Evolutionary conservation across 352 stramenopile genomes (phyloP).

Genomic region (Pythium monospermum): DNA sequence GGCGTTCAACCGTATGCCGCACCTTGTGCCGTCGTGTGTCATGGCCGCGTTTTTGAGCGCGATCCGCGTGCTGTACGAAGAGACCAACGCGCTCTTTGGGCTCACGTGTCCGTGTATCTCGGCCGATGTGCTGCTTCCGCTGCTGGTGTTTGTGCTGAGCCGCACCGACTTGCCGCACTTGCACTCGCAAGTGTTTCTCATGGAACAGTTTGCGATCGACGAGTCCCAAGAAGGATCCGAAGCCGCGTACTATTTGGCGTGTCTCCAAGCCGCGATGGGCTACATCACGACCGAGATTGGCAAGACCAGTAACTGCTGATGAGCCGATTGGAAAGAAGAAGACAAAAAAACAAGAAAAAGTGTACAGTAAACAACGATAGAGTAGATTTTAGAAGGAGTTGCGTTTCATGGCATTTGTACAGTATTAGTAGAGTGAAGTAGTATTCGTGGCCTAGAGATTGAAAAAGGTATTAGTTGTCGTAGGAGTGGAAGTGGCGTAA

Average conservation of each 20-base stretch:
- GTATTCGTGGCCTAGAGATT: no score
- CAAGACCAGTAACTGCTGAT: slow-evolving; percentile 6
- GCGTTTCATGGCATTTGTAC: neutral
- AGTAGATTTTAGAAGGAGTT: neutral
- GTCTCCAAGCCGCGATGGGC: slow-evolving; percentile 67
- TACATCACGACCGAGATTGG: slow-evolving; percentile 58
- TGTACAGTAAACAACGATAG: slow-evolving; percentile 3
- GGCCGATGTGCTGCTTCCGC: slow-evolving; percentile 68
- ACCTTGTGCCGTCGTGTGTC: slow-evolving; percentile 68
- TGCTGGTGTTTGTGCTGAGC: slow-evolving; percentile 73
- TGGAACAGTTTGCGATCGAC: slow-evolving; percentile 77
- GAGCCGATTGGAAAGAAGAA: no score
- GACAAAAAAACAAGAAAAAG: slow-evolving; percentile 2
- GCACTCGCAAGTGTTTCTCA: slow-evolving; percentile 70
- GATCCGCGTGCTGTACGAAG: slow-evolving; percentile 63
- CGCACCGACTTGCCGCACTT: slow-evolving; percentile 63
- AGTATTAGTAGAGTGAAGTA: no score
- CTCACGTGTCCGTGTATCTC: slow-evolving; percentile 56
- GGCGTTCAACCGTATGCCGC: slow-evolving; percentile 63
- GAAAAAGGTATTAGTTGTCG: no score
- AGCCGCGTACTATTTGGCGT: slow-evolving; percentile 79
- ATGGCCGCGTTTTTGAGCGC: slow-evolving; percentile 53
- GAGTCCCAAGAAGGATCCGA: slow-evolving; percentile 64
- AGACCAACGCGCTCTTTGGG: slow-evolving; percentile 41
- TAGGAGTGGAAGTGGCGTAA: no score